These are phyloP conservation scores for Dactylonectria macrodidyma DNA, from an alignment of 2,329 filamentous ascomycete species.

Conservation along the genomic window DNA sequence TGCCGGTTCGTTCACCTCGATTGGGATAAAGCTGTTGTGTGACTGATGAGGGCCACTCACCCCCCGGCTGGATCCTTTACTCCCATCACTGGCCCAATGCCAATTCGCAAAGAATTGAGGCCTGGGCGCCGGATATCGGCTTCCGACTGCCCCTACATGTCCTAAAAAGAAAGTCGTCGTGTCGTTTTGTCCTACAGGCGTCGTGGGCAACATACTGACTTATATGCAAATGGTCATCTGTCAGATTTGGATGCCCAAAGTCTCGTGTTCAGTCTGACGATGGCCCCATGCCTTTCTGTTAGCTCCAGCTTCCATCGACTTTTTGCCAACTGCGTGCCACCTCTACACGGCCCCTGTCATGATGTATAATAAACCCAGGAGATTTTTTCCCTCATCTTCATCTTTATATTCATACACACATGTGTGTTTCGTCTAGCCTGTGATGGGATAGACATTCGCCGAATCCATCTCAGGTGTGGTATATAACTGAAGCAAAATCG, in stretches of 20 bases:
- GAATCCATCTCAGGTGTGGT: constrained; percentile 18
- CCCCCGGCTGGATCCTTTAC: neutral
- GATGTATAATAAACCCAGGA: neutral
- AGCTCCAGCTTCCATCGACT: constrained; percentile 1
- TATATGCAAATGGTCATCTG: neutral
- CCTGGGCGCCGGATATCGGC: constrained; percentile 18
- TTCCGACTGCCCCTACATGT: constrained; percentile 30
- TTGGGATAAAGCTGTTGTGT: neutral
- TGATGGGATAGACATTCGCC: constrained; percentile 12
- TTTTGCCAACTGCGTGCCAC: neutral
- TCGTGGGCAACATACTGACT: neutral
- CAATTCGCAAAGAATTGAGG: neutral
- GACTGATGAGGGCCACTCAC: neutral
- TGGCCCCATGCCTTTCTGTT: neutral
- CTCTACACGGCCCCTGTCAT: constrained; percentile 6
- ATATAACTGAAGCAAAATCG: constrained; percentile 19
- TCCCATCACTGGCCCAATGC: neutral
- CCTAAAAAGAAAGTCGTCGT: neutral
- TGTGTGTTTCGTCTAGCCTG: constrained; percentile 13
- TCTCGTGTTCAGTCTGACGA: constrained; percentile 14
- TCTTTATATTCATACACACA: constrained; percentile 13
- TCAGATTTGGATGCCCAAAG: constrained; percentile 5
- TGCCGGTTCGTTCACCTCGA: neutral
- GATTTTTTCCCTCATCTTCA: constrained; percentile 1
- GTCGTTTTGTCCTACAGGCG: neutral